phyloP scores from a whole-genome alignment of 768 basidiomycete genomes.

The Calocera viscosa region DNA sequence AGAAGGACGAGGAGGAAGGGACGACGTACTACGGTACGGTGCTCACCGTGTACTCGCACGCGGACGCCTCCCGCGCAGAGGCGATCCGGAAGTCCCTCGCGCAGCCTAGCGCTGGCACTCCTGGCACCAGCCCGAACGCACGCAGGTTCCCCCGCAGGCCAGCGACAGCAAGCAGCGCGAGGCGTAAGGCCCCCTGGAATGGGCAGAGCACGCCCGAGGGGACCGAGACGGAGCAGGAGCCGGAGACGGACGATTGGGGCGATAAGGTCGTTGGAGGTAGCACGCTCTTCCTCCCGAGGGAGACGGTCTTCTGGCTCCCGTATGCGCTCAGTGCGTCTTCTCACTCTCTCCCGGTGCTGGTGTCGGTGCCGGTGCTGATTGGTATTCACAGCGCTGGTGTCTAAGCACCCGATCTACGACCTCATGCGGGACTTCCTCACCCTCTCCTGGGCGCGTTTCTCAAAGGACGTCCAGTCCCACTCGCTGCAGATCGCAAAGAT shows the following conservation, averaged over 20 bases:
- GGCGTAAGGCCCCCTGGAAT: slow-evolving; percentile 43
- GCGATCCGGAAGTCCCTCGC: slow-evolving; percentile 78
- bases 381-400: slow-evolving; percentile 53
- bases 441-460: slow-evolving; percentile 89
- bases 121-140: not conserved
- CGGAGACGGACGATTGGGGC: slow-evolving; percentile 58
- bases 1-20: slow-evolving; percentile 12
- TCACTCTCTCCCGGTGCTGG: not conserved
- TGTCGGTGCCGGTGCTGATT: not conserved
- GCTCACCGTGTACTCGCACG: slow-evolving; percentile 90
- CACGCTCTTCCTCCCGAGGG: slow-evolving; percentile 75
- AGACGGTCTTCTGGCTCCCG: slow-evolving; percentile 90
- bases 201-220: slow-evolving; percentile 51
- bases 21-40: slow-evolving; percentile 82
- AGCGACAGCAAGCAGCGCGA: slow-evolving; percentile 37
- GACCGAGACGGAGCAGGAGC: slow-evolving; percentile 39
- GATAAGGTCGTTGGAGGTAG: slow-evolving; percentile 51
- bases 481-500: slow-evolving; percentile 46
- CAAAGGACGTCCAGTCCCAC: slow-evolving; percentile 87
- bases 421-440: slow-evolving; percentile 91
- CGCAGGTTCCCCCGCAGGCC: slow-evolving; percentile 24
- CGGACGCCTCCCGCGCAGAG: slow-evolving; percentile 71
- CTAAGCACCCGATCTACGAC: slow-evolving; percentile 87
- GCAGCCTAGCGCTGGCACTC: slow-evolving; percentile 29
- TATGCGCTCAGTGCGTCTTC: slow-evolving; percentile 67